Evolutionary conservation across 306 rosid species (phyloP), one percentile per base, ranked within the genome.

Genomic region (Fagus sylvatica): DNA sequence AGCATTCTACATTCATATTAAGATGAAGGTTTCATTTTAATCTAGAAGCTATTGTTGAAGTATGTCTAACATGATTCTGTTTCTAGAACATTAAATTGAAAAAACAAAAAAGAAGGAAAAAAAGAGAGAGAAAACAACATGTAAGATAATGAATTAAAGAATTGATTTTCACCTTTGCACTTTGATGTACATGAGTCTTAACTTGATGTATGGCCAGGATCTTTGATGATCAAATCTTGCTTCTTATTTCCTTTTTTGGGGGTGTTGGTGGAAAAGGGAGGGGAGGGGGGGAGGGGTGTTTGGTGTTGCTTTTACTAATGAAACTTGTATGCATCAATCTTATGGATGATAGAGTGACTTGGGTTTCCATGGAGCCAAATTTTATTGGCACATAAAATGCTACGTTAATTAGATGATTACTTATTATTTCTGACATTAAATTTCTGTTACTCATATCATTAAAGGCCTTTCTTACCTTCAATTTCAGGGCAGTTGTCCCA

Each of bases 401-500:
- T 57, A 7, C 64, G 7, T 10, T 10, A 46, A 13, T 10, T 46
- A 46, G 51, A 46, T 10, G 51, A 10, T 46, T 33, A 11, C 19
- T 34, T 15, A 37, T 37, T 65, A n/a, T 65, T 37, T 37, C 11
- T 34, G 13, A 17, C 1, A 32, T 32, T 12, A 65, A 39, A 37
- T 39, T 65, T 37, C 1, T 37, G 6, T 65, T 65, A 11, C 40
- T 39, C 49, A 17, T 37, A 65, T 65, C 19, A 17, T 16, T 36
- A 65, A 65, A 8, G 48, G 13, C 2, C 49, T 66, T 6, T 15
- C 17, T 34, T 37, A 73, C 33, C 42, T 76, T 76, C 48, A 67
- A 73, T 81, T 49, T 74, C 90, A 89, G 96, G 88, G 80, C 6
- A 74, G 76, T 73, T 77, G 80, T 74, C 80, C 84, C 33, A 77